Base-by-base conservation (phyloP, 2,329 filamentous ascomycete genomes). In the Monosporascus sp. region DNA sequence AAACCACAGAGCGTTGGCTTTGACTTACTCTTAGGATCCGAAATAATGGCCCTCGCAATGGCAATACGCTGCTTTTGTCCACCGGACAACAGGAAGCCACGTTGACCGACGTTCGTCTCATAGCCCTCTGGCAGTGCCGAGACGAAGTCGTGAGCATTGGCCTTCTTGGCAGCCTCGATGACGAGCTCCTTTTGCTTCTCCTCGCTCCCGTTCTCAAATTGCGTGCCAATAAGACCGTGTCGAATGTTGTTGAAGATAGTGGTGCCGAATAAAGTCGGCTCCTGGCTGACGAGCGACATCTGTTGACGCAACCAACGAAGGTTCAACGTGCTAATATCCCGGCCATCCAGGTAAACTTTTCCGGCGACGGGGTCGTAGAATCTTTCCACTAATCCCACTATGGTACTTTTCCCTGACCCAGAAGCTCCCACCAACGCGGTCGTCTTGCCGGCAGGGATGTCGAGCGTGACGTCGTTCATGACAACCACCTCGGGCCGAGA, bases 21-120 rank as follows among this genome's bases (percentile, higher is more conserved):
- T 44, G 17, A 65, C 75, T 68, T 63, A 78, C 75, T 86, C 74
- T 92, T 95, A 0, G 93, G 93, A 63, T 97, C 89, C 19, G 88
- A 93, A 31, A 97, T 90, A 53, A 97, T 83, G 40, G 92, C 92
- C 65, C 91, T 81, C 7, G 93, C 91, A 70, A 97, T 97, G 14
- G 93, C 92, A 65, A 97, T 95, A 62, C 94, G 89, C 72, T 97
- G 94, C 71, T 97, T 96, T 72, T 99, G 94, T 37, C 94, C 94
- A 68, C 94, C 94, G 52, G 90, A 96, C 8, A 99, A 79, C 50
- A 97, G 74, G 68, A 96, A 96, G 9, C 94, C 94, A 58, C 92
- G 87, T 70, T 97, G 91, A 53, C 94, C 94, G n/a, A 97, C 93
- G 60, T 95, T 86, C 0, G 94, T 97, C 60, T 96, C 83, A 64